Evolutionary conservation across 2,329 filamentous ascomycete species (phyloP).

Genomic region (Fonsecaea pedrosoi): DNA sequence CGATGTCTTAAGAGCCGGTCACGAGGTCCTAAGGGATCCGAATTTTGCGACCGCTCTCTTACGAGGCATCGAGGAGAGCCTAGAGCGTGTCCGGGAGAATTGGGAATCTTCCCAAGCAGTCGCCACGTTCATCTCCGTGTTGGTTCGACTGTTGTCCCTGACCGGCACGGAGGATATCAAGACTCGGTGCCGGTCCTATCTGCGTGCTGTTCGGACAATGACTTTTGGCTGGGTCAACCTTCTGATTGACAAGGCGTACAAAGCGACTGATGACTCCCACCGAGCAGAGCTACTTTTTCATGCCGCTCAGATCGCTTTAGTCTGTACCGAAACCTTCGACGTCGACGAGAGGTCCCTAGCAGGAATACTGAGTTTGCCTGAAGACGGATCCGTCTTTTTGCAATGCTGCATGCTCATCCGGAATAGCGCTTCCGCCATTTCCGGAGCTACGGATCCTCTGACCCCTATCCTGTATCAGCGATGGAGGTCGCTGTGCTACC

Average conservation of each 20-base stretch:
- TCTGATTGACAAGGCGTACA: constrained; percentile 44
- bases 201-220: constrained; percentile 36
- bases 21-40: background rate
- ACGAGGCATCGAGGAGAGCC: background rate
- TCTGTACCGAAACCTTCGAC: constrained; percentile 56
- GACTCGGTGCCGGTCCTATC: constrained; percentile 16
- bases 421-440: constrained; percentile 41
- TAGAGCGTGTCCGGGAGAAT: constrained; percentile 6
- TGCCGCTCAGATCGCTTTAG: constrained; percentile 50
- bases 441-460: constrained; percentile 22
- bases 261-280: constrained; percentile 41
- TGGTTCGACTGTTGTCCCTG: constrained; percentile 54
- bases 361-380: constrained; percentile 39
- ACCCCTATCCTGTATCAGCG: constrained; percentile 20
- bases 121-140: constrained; percentile 50
- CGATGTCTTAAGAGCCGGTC: background rate
- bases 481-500: constrained; percentile 21
- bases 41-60: background rate
- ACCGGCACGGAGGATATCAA: constrained; percentile 37
- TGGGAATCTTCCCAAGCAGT: constrained; percentile 12
- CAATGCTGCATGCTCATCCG: constrained; percentile 50
- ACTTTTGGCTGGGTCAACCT: constrained; percentile 51
- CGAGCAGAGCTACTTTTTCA: constrained; percentile 45
- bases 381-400: constrained; percentile 46
- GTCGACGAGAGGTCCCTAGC: constrained; percentile 46